Conservation (phyloP, 495 filamentous ascomycete species). For the Neurospora terricola region DNA sequence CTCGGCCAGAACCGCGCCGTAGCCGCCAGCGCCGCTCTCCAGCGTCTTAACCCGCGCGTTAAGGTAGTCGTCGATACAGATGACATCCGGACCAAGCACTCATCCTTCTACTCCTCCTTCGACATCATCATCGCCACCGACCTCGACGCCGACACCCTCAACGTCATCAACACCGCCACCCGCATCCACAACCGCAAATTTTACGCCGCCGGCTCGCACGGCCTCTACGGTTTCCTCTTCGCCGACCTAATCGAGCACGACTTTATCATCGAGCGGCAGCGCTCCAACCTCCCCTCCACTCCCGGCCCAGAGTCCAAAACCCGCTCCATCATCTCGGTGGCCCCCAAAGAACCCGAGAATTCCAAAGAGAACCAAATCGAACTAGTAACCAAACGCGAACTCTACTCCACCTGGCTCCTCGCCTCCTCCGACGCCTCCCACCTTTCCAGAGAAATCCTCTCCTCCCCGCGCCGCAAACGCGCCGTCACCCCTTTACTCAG, state of each 20-base stretch:
- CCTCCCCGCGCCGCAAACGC: constrained; percentile 53
- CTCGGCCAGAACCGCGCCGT: constrained; percentile 79
- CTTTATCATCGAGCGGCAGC: constrained; percentile 76
- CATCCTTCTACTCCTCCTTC: constrained; percentile 66
- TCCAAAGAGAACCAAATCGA: constrained; percentile 43
- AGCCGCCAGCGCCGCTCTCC: constrained; percentile 68
- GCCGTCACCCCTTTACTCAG: constrained; percentile 72
- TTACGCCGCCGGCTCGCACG: constrained; percentile 81
- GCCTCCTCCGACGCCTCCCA: constrained; percentile 60
- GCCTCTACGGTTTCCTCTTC: constrained; percentile 91
- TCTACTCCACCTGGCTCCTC: constrained; percentile 71
- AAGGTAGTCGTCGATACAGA: constrained; percentile 57
- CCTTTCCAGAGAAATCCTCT: constrained; percentile 59
- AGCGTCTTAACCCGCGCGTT: constrained; percentile 84
- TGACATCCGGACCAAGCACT: constrained; percentile 51
- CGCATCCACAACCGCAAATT: constrained; percentile 67
- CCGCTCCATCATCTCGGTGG: constrained; percentile 59
- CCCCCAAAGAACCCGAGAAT: constrained; percentile 58
- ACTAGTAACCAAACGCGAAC: constrained; percentile 83
- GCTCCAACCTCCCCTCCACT: constrained; percentile 60
- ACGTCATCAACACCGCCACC: constrained; percentile 71
- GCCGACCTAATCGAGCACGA: constrained; percentile 81
- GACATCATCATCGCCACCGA: constrained; percentile 90
- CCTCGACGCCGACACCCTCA: constrained; percentile 60
- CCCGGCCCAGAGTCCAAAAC: constrained; percentile 64